Evolutionary conservation across 768 basidiomycete genomes (phyloP), one percentile per base, ranked within the genome.

Genomic region (Inosperma sp.): DNA sequence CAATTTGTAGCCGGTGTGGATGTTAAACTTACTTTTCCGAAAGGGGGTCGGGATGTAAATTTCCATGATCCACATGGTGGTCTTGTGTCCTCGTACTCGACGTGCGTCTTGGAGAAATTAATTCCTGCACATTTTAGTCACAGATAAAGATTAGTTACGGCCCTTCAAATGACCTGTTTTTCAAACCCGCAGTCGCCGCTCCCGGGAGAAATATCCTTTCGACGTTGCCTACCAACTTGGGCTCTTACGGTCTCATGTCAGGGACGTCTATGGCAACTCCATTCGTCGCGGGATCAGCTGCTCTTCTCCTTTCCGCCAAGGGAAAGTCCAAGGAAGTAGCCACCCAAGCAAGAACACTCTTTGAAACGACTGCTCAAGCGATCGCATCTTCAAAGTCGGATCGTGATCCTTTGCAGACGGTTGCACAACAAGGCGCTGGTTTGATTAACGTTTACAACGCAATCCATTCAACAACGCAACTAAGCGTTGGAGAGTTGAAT

Each of bases 361-460:
- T 80, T 40, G 70, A 80, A 63, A 74, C 74, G 2, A 80, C 79
- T 4, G 75, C 78, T 5, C 62, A 69, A 29, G 45, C 62, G 9
- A 60, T 81, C 6, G 59, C 74, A 2, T 73, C 73, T 14, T 74
- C 66, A 49, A 65, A 70, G 36, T 75, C 72, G 3, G 77, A 78
- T 43, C 73, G 68, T 2, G 72, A 73, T 36, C 75, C 77, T 10
- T 56, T 77, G 31, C 76, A 80, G 54, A 80, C 76, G 12, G 65
- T 73, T 7, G 70, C 76, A 0, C 73, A 78, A 50, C 78, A 80
- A 55, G 80, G 80, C 41, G 74, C 78, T 10, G 80, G 80, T 8
- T 56, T 83, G 37, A 68, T 85, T 51, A 69, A 84, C 53, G 78
- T 77, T 8, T 80, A 73, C 59, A 70, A 77, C 46, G 82, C 84